These are phyloP conservation scores for Candida sphagnicola DNA, from an alignment of 805 yeast genomes.

Conservation along the genomic window DNA sequence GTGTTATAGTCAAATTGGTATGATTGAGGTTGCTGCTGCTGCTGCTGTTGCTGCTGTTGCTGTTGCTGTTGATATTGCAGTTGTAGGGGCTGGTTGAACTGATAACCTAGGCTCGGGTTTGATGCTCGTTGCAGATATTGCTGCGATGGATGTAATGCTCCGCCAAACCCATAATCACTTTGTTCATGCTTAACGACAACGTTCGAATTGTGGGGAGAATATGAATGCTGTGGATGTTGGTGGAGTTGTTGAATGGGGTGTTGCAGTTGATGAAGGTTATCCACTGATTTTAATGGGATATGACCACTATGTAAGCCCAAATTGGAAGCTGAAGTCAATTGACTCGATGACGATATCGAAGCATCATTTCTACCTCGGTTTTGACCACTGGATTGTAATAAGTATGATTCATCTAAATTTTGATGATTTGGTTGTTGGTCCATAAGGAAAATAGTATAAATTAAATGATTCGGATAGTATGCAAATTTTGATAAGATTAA, in stretches of 20 bases:
- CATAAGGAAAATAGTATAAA: constrained; percentile 1
- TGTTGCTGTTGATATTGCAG: constrained; percentile 6
- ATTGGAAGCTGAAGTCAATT: neutral
- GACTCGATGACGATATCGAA: neutral
- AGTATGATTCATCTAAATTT: constrained; percentile 3
- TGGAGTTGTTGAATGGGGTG: constrained; percentile 5
- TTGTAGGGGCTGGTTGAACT: constrained; percentile 5
- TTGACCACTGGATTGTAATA: constrained; percentile 2
- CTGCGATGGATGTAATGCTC: neutral
- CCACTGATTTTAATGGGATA: neutral
- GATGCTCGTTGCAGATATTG: constrained; percentile 4
- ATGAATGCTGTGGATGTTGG: constrained; percentile 9
- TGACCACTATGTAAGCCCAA: neutral
- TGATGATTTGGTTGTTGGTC: constrained; percentile 4
- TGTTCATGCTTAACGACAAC: constrained; percentile 1
- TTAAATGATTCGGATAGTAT: no score
- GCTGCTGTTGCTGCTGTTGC: constrained; percentile 3
- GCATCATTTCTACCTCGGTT: neutral
- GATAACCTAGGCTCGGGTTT: neutral
- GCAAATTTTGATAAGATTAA: no score
- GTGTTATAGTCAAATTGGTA: no score
- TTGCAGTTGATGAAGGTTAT: constrained; percentile 7
- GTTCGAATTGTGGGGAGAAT: neutral
- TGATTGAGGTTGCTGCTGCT: constrained; percentile 4
- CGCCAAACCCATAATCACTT: constrained; percentile 2